Conservation (phyloP, 2,329 filamentous ascomycete species). For the Arthrobotrys musiformis region DNA sequence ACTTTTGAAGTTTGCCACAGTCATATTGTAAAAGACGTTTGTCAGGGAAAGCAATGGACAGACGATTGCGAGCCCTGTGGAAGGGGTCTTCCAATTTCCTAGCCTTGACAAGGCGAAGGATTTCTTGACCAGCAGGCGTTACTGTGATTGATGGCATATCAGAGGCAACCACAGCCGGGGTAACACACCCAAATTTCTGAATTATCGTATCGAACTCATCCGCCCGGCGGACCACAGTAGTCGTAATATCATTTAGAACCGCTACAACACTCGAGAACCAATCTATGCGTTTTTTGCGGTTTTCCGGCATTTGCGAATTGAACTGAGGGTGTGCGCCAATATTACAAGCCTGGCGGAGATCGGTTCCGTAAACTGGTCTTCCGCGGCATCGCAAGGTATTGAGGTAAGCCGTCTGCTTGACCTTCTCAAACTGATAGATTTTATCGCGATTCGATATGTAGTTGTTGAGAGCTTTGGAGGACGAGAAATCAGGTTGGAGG, state of each 20-base stretch:
- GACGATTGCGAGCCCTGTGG: conserved; percentile 89
- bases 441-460: conserved; percentile 78
- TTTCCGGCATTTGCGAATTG: conserved; percentile 15
- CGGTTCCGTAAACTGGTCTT: conserved; percentile 81
- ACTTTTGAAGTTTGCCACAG: conserved; percentile 91
- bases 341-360: conserved; percentile 78
- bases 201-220: conserved; percentile 78
- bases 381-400: conserved; percentile 84
- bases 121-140: conserved; percentile 70
- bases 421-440: conserved; percentile 77
- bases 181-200: conserved; percentile 90
- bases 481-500: conserved; percentile 60
- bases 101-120: conserved; percentile 69
- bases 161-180: conserved; percentile 84
- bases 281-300: conserved; percentile 70
- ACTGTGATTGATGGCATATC: conserved; percentile 77
- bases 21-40: conserved; percentile 97
- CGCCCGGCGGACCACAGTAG: conserved; percentile 78
- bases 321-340: conserved; percentile 69
- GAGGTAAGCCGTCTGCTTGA: conserved; percentile 82
- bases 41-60: conserved; percentile 96
- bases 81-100: conserved; percentile 79
- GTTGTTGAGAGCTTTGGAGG: conserved; percentile 67
- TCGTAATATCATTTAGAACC: conserved; percentile 74
- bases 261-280: conserved; percentile 80